phyloP scores from a whole-genome alignment of 164 flowering plant species.

The Macadamia integrifolia region DNA sequence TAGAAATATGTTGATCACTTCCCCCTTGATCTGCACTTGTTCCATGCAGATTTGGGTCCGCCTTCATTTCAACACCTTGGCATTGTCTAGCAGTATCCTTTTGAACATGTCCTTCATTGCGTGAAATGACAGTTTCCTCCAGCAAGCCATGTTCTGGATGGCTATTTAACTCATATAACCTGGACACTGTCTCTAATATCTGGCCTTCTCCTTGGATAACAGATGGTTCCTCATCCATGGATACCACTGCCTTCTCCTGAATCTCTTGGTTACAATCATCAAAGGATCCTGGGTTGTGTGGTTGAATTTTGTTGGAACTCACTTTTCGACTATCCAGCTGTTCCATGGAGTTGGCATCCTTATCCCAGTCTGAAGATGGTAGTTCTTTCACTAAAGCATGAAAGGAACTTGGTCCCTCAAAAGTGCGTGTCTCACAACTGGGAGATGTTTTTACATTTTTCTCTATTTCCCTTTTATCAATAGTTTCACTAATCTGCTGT shows the following conservation, averaged over 20 bases:
- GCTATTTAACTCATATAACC: conserved; percentile 3
- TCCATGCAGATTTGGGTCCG: conserved; percentile 9
- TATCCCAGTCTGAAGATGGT: conserved; percentile 16
- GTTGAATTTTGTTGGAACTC: conserved; percentile 11
- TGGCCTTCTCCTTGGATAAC: conserved; percentile 13
- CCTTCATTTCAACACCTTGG: conserved; percentile 9
- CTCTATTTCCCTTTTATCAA: conserved; percentile 24
- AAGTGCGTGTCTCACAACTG: conserved; percentile 16
- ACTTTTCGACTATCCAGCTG: conserved; percentile 13
- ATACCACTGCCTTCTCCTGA: conserved; percentile 43
- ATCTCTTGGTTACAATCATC: conserved; percentile 22
- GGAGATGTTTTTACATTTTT: conserved; percentile 11
- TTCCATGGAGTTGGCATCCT: conserved; percentile 21
- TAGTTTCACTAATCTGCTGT: conserved; percentile 37
- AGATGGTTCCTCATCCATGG: conserved; percentile 15
- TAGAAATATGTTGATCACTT: conserved; percentile 6
- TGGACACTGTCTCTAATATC: conserved; percentile 8
- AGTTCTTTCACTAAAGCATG: conserved; percentile 24
- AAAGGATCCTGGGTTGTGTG: background rate
- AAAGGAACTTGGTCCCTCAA: conserved; percentile 10
- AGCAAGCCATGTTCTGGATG: conserved; percentile 13
- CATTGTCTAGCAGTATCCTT: conserved; percentile 6
- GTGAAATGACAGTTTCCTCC: conserved; percentile 15
- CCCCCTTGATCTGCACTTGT: conserved; percentile 13
- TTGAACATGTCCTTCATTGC: conserved; percentile 22